phyloP scores from a whole-genome alignment of 139 green algal genomes.

The Prasinococcaceae sp. region DNA sequence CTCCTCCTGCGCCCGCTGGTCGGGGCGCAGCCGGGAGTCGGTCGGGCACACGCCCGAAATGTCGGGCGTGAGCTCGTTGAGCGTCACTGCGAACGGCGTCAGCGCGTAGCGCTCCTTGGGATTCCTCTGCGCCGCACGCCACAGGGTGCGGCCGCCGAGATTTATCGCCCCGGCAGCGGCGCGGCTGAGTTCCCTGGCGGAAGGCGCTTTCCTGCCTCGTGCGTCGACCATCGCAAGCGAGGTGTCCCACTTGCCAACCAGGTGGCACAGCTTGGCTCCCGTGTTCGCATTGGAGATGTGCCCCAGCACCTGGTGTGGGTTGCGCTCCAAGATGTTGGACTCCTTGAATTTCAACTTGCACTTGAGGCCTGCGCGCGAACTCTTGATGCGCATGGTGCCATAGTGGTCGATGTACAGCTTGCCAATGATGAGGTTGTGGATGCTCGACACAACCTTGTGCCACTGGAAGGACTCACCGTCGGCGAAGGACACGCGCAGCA shows the following conservation, averaged over 20 bases:
- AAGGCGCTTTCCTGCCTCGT: conserved; percentile 10
- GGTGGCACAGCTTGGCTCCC: conserved; percentile 21
- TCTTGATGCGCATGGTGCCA: conserved; percentile 52
- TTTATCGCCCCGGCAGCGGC: too few relatives aligned
- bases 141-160: too few relatives aligned
- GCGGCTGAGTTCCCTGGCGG: conserved; percentile 6
- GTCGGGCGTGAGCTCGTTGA: conserved; percentile 67
- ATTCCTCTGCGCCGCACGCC: too few relatives aligned
- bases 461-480: conserved; percentile 61
- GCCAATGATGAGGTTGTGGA: conserved; percentile 86
- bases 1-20: conserved; percentile 24
- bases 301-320: conserved; percentile 50
- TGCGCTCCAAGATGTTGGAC: conserved; percentile 35
- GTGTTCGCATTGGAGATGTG: conserved; percentile 4
- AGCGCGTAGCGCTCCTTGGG: conserved; percentile 50
- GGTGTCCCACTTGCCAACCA: conserved; percentile 48
- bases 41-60: conserved; percentile 29
- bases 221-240: conserved; percentile 23
- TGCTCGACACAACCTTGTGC: conserved; percentile 57
- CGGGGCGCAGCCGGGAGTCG: conserved; percentile 25
- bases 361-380: conserved; percentile 19
- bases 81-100: conserved; percentile 50
- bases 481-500: conserved; percentile 40
- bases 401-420: conserved; percentile 76
- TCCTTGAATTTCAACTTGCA: conserved; percentile 50